phyloP scores from a whole-genome alignment of 352 stramenopile species.

The Aphanomyces cochlioides region DNA sequence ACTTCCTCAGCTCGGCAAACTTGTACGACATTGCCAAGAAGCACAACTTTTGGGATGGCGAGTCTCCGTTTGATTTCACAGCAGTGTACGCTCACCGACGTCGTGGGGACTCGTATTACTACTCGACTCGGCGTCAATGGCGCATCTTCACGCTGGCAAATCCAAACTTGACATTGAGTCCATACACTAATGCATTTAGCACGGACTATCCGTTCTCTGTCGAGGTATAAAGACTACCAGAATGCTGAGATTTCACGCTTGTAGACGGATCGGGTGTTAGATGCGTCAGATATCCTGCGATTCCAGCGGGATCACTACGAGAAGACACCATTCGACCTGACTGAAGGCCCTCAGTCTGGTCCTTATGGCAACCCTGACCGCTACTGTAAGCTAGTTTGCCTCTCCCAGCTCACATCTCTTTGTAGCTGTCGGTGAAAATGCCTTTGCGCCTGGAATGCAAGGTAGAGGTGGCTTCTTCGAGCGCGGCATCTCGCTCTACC shows the following conservation, averaged over 20 bases:
- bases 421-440: constrained; percentile 1
- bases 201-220: constrained; percentile 88
- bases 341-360: constrained; percentile 40
- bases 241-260: background rate
- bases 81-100: constrained; percentile 74
- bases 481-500: constrained; percentile 61
- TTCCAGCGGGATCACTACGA: constrained; percentile 63
- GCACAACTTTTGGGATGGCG: constrained; percentile 72
- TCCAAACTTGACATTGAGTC: constrained; percentile 61
- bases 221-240: constrained; percentile 30
- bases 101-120: constrained; percentile 59
- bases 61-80: constrained; percentile 84
- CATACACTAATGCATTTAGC: constrained; percentile 67
- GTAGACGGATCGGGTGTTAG: constrained; percentile 30
- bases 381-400: constrained; percentile 31
- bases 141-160: constrained; percentile 81
- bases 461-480: constrained; percentile 37
- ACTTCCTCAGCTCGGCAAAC: constrained; percentile 88
- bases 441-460: constrained; percentile 10
- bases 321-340: constrained; percentile 49
- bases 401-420: background rate
- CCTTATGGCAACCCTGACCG: constrained; percentile 63
- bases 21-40: constrained; percentile 81
- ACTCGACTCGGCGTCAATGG: constrained; percentile 91
- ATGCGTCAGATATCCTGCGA: constrained; percentile 43